A percentile compares a stretch with the other conserved stretches of the same genome.
Conservation (phyloP, 2,329 filamentous ascomycete species). For the Exophiala sp. region DNA sequence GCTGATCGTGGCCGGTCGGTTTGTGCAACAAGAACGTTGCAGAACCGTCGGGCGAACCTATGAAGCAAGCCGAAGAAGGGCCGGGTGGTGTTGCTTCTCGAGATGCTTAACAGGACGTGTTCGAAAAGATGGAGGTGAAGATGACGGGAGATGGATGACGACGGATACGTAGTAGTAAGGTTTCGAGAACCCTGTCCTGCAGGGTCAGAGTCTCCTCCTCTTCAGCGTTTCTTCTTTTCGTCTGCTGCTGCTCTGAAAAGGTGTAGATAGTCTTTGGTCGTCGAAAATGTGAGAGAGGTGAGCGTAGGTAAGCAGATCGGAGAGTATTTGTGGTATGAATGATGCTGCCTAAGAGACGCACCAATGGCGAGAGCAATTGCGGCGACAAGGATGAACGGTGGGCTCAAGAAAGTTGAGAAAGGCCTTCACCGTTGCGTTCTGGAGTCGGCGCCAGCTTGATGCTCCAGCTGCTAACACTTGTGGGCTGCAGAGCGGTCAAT, state of each 20-base stretch:
- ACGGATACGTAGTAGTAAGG: not conserved
- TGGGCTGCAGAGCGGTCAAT: not conserved
- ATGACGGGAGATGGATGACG: not conserved
- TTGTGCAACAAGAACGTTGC: conserved; percentile 21
- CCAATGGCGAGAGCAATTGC: not conserved
- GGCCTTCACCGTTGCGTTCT: no score
- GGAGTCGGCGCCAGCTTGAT: no score
- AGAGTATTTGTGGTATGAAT: not conserved
- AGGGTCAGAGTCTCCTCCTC: not conserved
- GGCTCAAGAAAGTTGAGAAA: not conserved
- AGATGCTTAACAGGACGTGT: conserved; percentile 9
- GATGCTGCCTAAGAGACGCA: not conserved
- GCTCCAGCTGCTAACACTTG: not conserved
- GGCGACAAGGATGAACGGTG: not conserved
- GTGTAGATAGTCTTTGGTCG: not conserved
- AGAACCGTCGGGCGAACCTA: conserved; percentile 14
- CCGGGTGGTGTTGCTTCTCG: not conserved
- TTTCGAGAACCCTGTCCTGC: not conserved
- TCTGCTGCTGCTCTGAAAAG: not conserved
- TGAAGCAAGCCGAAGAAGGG: conserved; percentile 4
- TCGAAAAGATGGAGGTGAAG: not conserved
- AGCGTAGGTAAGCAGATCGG: not conserved
- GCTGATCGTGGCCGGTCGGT: conserved; percentile 20
- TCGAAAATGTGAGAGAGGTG: not conserved
- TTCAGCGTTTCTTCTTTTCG: not conserved